Evolutionary conservation across 1,284 basidiomycete genomes (phyloP).

Genomic region (Clitocybe nebularis): DNA sequence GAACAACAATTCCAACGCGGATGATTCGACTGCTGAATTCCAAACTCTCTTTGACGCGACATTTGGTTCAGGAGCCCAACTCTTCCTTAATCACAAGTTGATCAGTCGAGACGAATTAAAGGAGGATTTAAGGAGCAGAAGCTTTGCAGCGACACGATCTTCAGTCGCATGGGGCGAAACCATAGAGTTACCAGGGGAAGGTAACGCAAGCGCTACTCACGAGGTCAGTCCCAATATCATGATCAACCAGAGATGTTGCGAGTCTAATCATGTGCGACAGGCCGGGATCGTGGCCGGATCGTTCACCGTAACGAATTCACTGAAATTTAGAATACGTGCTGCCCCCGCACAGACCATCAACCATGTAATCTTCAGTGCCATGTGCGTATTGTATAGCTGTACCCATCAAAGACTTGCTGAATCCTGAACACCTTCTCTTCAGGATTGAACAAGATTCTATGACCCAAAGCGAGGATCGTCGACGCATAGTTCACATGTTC

Average conservation of each 20-base stretch:
- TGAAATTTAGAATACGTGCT: constrained; percentile 43
- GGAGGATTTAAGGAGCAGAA: constrained; percentile 18
- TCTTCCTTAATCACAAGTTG: constrained; percentile 30
- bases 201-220: not conserved
- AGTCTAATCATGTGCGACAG: constrained; percentile 16
- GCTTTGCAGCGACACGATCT: constrained; percentile 17
- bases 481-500: constrained; percentile 34
- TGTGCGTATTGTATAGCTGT: constrained; percentile 24
- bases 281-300: constrained; percentile 38
- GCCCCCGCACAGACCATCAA: constrained; percentile 34
- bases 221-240: constrained; percentile 5
- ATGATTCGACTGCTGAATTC: constrained; percentile 7
- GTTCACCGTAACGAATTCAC: constrained; percentile 36
- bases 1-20: constrained; percentile 9
- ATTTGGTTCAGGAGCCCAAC: constrained; percentile 30
- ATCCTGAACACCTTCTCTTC: not conserved
- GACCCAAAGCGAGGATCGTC: constrained; percentile 21
- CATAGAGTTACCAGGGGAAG: constrained; percentile 26
- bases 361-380: constrained; percentile 38
- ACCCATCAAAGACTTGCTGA: not conserved
- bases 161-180: constrained; percentile 34
- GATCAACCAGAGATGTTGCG: not conserved
- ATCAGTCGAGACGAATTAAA: constrained; percentile 28
- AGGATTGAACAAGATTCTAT: constrained; percentile 28
- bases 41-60: constrained; percentile 22